phyloP scores from a whole-genome alignment of 768 basidiomycete genomes.

The Amanita molliuscula region DNA sequence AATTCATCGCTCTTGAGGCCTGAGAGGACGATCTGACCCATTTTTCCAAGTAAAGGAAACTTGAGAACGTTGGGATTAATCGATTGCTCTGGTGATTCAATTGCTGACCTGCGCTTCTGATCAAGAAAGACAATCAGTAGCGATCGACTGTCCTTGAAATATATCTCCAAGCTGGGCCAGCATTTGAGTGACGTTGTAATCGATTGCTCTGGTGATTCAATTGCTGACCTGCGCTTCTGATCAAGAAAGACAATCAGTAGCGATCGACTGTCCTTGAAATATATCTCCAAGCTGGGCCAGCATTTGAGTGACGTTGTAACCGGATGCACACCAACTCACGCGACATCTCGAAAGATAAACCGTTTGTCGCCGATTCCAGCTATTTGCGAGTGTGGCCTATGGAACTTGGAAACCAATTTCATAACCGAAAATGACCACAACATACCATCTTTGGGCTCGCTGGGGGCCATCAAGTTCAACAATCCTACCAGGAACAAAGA shows the following conservation, averaged over 20 bases:
- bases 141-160: conserved; percentile 88
- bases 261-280: conserved; percentile 88
- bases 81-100: conserved; percentile 33
- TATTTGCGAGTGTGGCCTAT: conserved; percentile 73
- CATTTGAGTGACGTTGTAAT: conserved; percentile 17
- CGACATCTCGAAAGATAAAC: conserved; percentile 87
- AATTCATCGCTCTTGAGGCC: conserved; percentile 52
- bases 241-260: conserved; percentile 75
- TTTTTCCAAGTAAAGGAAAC: conserved; percentile 44
- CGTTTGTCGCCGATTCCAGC: conserved; percentile 69
- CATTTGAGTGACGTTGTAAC: neutral
- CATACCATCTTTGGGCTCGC: conserved; percentile 75
- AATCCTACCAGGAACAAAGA: conserved; percentile 79
- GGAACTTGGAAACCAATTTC: conserved; percentile 2
- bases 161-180: conserved; percentile 65
- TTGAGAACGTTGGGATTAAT: conserved; percentile 41
- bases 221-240: conserved; percentile 50
- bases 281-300: conserved; percentile 65
- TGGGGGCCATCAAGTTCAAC: conserved; percentile 75
- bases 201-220: conserved; percentile 42
- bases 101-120: conserved; percentile 50
- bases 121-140: conserved; percentile 75
- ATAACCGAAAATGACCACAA: neutral
- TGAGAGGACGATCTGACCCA: conserved; percentile 39
- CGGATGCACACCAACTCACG: conserved; percentile 37